These are phyloP conservation scores for Endoconidiophora polonica DNA, from an alignment of 2,329 filamentous ascomycete species.

Conservation along the genomic window DNA sequence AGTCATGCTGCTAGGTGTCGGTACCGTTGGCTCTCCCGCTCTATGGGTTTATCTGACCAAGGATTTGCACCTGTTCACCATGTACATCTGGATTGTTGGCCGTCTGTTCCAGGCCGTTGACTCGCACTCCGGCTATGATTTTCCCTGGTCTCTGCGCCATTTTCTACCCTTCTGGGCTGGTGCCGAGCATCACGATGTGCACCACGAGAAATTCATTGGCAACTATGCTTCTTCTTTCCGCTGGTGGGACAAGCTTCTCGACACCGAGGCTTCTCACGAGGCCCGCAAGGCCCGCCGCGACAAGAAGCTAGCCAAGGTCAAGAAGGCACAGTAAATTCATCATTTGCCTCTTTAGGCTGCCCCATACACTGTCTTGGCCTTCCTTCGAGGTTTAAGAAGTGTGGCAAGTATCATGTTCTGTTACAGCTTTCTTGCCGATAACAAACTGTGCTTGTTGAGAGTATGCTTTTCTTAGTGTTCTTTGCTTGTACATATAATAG, in stretches of 20 bases:
- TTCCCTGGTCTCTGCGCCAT: slow-evolving; percentile 91
- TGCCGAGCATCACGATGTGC: slow-evolving; percentile 87
- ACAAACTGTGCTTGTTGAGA: neutral
- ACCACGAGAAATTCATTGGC: slow-evolving; percentile 97
- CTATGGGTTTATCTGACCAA: slow-evolving; percentile 68
- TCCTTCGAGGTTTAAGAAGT: neutral
- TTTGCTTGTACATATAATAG: neutral
- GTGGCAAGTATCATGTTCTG: no score
- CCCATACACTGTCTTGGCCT: neutral
- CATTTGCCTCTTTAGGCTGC: no score
- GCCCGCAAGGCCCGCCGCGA: slow-evolving; percentile 71
- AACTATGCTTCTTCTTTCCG: slow-evolving; percentile 97
- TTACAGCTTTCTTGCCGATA: neutral
- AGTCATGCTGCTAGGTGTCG: slow-evolving; percentile 83
- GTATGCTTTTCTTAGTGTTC: neutral
- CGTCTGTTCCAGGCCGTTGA: slow-evolving; percentile 96
- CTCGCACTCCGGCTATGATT: slow-evolving; percentile 93
- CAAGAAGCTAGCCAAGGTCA: slow-evolving; percentile 51
- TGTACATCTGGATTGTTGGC: slow-evolving; percentile 91
- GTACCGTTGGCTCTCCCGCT: slow-evolving; percentile 68
- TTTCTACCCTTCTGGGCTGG: slow-evolving; percentile 97
- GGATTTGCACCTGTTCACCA: slow-evolving; percentile 86
- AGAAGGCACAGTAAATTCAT: slow-evolving; percentile 46
- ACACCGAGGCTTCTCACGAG: slow-evolving; percentile 84
- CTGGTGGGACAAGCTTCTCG: slow-evolving; percentile 93